Base-by-base conservation (phyloP, 2,329 filamentous ascomycete species). In the Colletotrichum simmondsii region DNA sequence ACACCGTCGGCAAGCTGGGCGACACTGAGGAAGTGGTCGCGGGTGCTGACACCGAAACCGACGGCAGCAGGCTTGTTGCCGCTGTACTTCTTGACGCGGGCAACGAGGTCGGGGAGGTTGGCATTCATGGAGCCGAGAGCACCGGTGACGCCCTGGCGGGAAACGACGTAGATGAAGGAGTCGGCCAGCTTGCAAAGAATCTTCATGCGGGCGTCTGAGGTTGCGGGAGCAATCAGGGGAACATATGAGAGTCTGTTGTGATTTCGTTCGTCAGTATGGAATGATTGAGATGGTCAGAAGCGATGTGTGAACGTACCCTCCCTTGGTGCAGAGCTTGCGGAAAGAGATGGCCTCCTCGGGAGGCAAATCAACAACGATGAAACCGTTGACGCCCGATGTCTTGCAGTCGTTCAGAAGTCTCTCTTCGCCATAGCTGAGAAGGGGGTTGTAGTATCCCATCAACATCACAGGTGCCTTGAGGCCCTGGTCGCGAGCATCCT, bases 401-500 rank as follows among this genome's bases (percentile, higher is more conserved):
- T 93, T 92, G 82, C 95, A 94, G 83, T 98, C 95, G 77, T 91
- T 89, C 67, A 99, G 87, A 83, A 98, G 91, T 73, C 89, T 90
- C 85, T 98, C 95, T 85, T 99, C 97, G 66, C 97, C 97, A 81
- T 98, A 99, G 79, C 93, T 94, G 74, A 98, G 87, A 74, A 98
- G 88, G 1, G 97, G 97, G 86, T 99, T 99, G 86, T 98, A 99
- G 89, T 99, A 99, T 79, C 97, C 97, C 97, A 99, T 99, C 76
- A 99, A 90, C 80, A 99, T 85, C 54, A 99, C 90, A 0, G 97
- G 97, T 1, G 93, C 91, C 78, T 89, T 92, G 68, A 98, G 87
- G 54, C 97, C 97, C 74, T 89, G 89, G 77, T 89, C 88, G 78
- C 97, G 90, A 59, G 96, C 95, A 75, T 93, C 90, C 77, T 93